Evolutionary conservation across 345 rosid genomes (phyloP).

Genomic region (thale cress (Arabidopsis thaliana)): DNA sequence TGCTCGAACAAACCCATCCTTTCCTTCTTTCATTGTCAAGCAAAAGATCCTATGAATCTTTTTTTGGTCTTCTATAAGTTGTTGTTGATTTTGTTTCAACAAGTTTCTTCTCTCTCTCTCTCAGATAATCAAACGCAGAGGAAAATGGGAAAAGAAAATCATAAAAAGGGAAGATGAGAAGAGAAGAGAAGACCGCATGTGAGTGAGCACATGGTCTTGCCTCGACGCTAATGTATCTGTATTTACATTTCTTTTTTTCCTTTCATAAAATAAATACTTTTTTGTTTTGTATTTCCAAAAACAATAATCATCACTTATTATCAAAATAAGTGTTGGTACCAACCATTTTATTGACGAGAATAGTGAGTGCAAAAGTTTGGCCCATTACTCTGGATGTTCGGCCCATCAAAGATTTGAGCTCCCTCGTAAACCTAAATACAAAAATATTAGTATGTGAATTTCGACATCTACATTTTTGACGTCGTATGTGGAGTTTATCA

Average conservation of each 20-base stretch:
- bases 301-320: neutral
- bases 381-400: neutral
- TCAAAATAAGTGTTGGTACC: neutral
- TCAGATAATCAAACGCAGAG: conserved; percentile 34
- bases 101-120: neutral
- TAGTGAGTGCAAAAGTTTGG: neutral
- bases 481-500: too few species aligned
- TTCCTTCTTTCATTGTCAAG: conserved; percentile 61
- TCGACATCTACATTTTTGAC: neutral
- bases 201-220: conserved; percentile 67
- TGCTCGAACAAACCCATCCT: conserved; percentile 89
- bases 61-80: neutral
- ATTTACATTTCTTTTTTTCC: neutral
- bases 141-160: neutral
- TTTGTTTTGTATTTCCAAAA: conserved; percentile 2
- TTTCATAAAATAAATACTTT: neutral
- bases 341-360: neutral
- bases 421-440: too few species aligned
- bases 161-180: conserved; percentile 5
- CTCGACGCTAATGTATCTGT: conserved; percentile 41
- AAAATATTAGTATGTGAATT: neutral
- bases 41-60: neutral
- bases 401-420: neutral
- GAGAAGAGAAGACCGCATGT: conserved; percentile 46
- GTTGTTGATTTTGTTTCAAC: conserved; percentile 12